Base-by-base conservation (phyloP, 2,329 filamentous ascomycete genomes). In the Shiraia sp. region DNA sequence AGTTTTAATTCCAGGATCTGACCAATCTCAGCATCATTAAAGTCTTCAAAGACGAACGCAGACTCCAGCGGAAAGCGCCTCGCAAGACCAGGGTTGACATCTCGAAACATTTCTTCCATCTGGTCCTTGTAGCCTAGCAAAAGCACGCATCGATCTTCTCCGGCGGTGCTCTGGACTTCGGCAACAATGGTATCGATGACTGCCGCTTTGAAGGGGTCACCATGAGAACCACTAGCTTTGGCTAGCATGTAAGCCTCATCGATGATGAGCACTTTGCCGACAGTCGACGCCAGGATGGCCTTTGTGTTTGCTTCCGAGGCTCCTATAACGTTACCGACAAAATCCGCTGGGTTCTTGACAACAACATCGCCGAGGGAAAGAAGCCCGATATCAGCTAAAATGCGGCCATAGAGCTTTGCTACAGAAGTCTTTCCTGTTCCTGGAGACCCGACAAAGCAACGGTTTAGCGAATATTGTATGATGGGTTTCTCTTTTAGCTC, bases 371-470 rank as follows among this genome's bases (percentile, higher is more conserved):
- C 83, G 16, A 80, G 87, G 0, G 80, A 85, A 0, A 90, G 62
- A 2, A 88, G 51, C 0, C 86, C 86, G 4, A 91, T 65, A 40
- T 87, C 80, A 0, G 79, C 82, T 1, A 91, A 72, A 2, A 91
- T 84, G 27, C 76, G 69, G 0, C 84, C 87, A 50, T 90, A 90
- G 0, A 89, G 66, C 59, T 87, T 88, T 0, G 85, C 88, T 0
- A 91, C 82, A 0, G 85, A 84, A 0, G 87, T 90, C 55, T 90
- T 91, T 0, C 87, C 87, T 0, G 87, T 91, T 0, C 88, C 87
- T 0, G 88, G 87, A 1, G 76, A 79, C 0, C 87, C 87, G 0
- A 90, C 59, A 40, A 91, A 88, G 2, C 89, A 80, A 6, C 77
- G 74, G 60, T 90, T 90, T 0, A 90, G 72, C 0, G 77, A 81